These are phyloP conservation scores for Euclidium syriacum DNA, from an alignment of 345 rosid genomes.

Conservation along the genomic window DNA sequence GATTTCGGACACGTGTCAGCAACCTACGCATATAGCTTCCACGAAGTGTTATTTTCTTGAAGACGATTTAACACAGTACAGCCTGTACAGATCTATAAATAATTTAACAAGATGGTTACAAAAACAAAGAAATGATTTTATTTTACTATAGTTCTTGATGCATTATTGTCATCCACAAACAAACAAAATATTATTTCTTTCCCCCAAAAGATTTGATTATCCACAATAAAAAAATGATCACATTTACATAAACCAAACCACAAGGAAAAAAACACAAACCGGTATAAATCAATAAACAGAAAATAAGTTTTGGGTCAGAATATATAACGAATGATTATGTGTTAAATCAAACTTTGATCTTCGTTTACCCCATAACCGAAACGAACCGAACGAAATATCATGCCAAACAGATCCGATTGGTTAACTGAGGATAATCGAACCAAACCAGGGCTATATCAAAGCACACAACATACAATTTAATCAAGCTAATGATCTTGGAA, in stretches of 20 bases:
- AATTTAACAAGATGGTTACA: background rate
- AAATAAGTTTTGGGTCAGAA: background rate
- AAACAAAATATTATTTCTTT: background rate
- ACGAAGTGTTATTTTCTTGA: background rate
- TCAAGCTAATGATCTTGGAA: conserved; percentile 35
- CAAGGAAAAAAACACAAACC: background rate
- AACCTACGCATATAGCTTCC: background rate
- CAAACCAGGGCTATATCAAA: background rate
- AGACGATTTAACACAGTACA: background rate
- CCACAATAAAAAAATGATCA: conserved; percentile 9
- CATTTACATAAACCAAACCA: conserved; percentile 5
- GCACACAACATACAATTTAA: no score
- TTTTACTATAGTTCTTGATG: background rate
- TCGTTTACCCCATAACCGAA: no score
- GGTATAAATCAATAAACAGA: background rate
- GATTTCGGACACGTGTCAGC: background rate
- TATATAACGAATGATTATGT: background rate
- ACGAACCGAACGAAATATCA: no score
- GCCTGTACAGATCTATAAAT: conserved; percentile 7
- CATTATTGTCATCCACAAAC: background rate
- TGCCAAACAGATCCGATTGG: no score
- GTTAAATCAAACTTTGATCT: no score
- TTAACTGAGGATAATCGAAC: background rate
- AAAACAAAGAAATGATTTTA: background rate
- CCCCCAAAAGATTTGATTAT: background rate